Conservation (phyloP, 2,329 filamentous ascomycete genomes). For the Nemania serpens region DNA sequence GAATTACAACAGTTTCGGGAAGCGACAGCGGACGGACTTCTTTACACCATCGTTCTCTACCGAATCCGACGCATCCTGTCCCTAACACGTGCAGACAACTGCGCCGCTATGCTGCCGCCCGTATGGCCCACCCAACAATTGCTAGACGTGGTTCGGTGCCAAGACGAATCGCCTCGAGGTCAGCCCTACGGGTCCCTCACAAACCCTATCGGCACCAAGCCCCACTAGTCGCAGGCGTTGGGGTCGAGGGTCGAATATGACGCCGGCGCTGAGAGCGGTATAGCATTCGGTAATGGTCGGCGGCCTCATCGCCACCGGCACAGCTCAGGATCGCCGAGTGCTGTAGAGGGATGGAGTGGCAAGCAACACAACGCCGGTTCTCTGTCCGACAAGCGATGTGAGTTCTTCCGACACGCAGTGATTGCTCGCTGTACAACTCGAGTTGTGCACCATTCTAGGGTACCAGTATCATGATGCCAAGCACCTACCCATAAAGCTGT, state of each 20-base stretch:
- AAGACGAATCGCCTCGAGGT: slow-evolving; percentile 10
- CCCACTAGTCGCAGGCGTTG: slow-evolving; percentile 8
- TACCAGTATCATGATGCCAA: too few species aligned
- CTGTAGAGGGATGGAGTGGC: slow-evolving; percentile 1
- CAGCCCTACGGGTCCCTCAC: slow-evolving; percentile 25
- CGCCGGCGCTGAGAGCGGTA: slow-evolving; percentile 4
- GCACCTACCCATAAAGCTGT: too few species aligned
- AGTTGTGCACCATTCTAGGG: too few species aligned
- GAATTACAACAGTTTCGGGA: neutral
- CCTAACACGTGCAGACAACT: neutral
- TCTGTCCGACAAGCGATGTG: neutral
- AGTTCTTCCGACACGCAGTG: neutral
- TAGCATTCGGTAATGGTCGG: slow-evolving; percentile 12
- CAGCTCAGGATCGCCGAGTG: neutral
- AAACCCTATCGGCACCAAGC: neutral
- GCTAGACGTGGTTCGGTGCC: neutral
- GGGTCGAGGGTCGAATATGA: slow-evolving; percentile 7
- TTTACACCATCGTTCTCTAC: slow-evolving; percentile 10
- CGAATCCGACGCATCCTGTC: slow-evolving; percentile 6
- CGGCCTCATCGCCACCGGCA: slow-evolving; percentile 19
- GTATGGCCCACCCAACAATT: slow-evolving; percentile 1
- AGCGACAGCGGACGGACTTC: neutral
- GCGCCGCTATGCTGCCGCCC: slow-evolving; percentile 20
- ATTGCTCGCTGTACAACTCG: neutral
- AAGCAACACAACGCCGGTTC: neutral